phyloP scores from a whole-genome alignment of 108 stramenopile genomes.

The Fragilariopsis cylindrus region DNA sequence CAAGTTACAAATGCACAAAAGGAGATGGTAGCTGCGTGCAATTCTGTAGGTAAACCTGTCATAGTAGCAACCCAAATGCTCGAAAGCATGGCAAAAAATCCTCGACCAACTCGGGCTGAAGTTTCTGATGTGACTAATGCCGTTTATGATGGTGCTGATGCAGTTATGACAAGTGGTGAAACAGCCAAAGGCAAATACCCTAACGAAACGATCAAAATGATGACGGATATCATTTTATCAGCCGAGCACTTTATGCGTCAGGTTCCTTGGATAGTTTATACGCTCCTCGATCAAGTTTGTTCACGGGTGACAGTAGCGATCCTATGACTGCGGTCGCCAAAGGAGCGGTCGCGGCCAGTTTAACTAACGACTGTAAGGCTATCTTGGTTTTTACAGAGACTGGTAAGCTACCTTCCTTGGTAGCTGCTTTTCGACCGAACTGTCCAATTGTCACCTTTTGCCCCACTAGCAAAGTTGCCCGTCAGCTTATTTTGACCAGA shows the following conservation, averaged over 20 bases:
- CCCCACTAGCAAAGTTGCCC: slow-evolving; percentile 67
- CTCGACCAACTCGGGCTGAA: slow-evolving; percentile 97
- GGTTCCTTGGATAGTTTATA: slow-evolving; percentile 31
- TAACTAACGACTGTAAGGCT: slow-evolving; percentile 76
- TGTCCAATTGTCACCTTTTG: slow-evolving; percentile 83
- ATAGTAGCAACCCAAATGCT: slow-evolving; percentile 99
- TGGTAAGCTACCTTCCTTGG: slow-evolving; percentile 56
- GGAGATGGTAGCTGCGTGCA: slow-evolving; percentile 95
- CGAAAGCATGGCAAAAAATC: slow-evolving; percentile 97
- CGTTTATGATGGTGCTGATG: slow-evolving; percentile 98
- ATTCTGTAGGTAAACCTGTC: slow-evolving; percentile 92
- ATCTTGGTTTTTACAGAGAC: slow-evolving; percentile 89
- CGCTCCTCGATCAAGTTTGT: slow-evolving; percentile 13
- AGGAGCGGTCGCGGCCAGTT: slow-evolving; percentile 91
- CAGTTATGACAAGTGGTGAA: slow-evolving; percentile 98
- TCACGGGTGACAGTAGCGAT: slow-evolving; percentile 27
- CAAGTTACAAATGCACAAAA: slow-evolving; percentile 97
- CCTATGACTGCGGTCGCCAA: slow-evolving; percentile 80
- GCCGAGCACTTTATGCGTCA: slow-evolving; percentile 61
- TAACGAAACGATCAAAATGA: slow-evolving; percentile 87
- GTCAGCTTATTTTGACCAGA: slow-evolving; percentile 77
- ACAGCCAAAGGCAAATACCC: slow-evolving; percentile 98
- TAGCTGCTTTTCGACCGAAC: slow-evolving; percentile 74
- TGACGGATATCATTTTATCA: slow-evolving; percentile 86
- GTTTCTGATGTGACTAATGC: slow-evolving; percentile 98